A percentile compares a stretch with the other conserved stretches of the same genome.
Conservation (phyloP, 495 filamentous ascomycete genomes). For the Aspergillus baeticus region DNA sequence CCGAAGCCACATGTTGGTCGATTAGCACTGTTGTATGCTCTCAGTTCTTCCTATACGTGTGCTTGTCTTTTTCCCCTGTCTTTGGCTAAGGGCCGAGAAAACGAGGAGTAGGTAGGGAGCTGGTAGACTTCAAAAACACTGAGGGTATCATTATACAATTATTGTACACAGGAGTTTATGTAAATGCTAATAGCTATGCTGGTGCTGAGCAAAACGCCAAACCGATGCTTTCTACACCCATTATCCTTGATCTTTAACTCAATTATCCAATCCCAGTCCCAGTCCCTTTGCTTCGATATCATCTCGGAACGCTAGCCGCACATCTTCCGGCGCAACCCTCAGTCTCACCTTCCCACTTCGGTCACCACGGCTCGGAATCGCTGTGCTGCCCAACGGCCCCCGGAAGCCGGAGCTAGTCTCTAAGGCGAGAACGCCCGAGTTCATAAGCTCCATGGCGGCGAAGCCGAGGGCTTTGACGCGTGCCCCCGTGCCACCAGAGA, state of each 20-base stretch:
- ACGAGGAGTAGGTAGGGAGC: no score
- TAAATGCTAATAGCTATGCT: background rate
- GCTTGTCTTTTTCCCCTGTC: no score
- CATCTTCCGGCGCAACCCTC: slow-evolving; percentile 84
- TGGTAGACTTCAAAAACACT: no score
- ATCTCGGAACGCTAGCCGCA: slow-evolving; percentile 81
- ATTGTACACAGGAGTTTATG: background rate
- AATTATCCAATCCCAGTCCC: slow-evolving; percentile 47
- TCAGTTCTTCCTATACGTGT: no score
- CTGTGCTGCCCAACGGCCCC: slow-evolving; percentile 31
- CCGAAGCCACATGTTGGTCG: no score
- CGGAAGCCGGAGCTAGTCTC: slow-evolving; percentile 53
- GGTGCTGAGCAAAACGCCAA: slow-evolving; percentile 1
- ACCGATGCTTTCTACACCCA: slow-evolving; percentile 11
- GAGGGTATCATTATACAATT: slow-evolving; percentile 32
- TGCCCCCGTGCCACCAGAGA: slow-evolving; percentile 42
- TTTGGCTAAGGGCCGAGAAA: no score
- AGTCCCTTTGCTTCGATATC: slow-evolving; percentile 82
- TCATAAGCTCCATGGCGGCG: slow-evolving; percentile 78
- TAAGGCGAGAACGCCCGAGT: slow-evolving; percentile 81
- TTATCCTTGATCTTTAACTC: slow-evolving; percentile 10
- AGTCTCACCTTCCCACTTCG: slow-evolving; percentile 83
- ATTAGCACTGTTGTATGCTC: no score
- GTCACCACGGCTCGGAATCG: slow-evolving; percentile 63
- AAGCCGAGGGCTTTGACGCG: slow-evolving; percentile 65